Conservation (phyloP, 208 protist genomes). For the Blechomonas ayalai region DNA sequence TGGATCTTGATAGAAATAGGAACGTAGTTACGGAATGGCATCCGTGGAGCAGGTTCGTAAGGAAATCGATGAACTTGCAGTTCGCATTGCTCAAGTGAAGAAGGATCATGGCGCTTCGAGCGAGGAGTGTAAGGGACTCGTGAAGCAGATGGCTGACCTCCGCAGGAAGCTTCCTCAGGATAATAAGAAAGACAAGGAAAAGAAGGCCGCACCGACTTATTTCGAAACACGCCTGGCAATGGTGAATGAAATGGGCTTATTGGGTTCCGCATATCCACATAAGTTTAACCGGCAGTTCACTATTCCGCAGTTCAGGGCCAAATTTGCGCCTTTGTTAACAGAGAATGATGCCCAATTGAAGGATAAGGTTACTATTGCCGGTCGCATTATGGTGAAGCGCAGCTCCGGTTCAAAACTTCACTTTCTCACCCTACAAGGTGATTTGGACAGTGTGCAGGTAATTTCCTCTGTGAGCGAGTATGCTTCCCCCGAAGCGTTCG, state of each 20-base stretch:
- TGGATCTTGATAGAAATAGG: background rate
- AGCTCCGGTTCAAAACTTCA: constrained; percentile 91
- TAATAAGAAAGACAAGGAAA: constrained; percentile 32
- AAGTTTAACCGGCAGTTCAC: constrained; percentile 92
- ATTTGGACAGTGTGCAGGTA: constrained; percentile 94
- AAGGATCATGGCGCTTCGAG: constrained; percentile 48
- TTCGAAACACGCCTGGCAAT: constrained; percentile 82
- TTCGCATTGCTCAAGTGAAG: constrained; percentile 59
- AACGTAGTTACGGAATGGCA: constrained; percentile 19
- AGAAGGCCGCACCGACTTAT: constrained; percentile 60
- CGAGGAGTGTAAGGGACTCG: constrained; percentile 61
- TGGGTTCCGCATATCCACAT: constrained; percentile 95
- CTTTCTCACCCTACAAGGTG: constrained; percentile 96
- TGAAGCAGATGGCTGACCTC: constrained; percentile 70
- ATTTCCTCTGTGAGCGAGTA: constrained; percentile 70
- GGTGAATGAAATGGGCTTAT: constrained; percentile 79
- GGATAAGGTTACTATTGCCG: constrained; percentile 83
- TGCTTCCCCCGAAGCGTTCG: constrained; percentile 67
- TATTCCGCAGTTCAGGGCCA: constrained; percentile 83
- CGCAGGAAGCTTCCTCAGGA: constrained; percentile 34
- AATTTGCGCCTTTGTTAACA: constrained; percentile 56
- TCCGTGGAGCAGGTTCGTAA: constrained; percentile 39
- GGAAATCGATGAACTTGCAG: constrained; percentile 68
- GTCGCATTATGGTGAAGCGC: constrained; percentile 76
- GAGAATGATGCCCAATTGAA: constrained; percentile 34